Evolutionary conservation across 2,329 filamentous ascomycete genomes (phyloP).

Genomic region (Aureobasidium namibiae): DNA sequence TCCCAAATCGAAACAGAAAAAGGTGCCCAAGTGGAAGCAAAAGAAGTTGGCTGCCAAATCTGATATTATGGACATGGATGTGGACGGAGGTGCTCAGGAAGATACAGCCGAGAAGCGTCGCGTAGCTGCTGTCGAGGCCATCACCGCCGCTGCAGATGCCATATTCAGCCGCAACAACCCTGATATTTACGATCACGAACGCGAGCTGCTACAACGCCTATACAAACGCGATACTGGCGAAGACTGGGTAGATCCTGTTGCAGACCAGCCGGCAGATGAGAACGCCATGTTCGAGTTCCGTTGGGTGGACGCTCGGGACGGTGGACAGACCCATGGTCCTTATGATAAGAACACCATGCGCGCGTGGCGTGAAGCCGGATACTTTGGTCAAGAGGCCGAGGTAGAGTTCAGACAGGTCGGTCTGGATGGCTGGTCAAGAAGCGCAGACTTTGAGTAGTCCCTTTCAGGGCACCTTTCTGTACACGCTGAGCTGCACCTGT

Average conservation of each 20-base stretch:
- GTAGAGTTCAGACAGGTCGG: constrained; percentile 51
- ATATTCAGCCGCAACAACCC: constrained; percentile 73
- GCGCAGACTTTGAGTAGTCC: constrained; percentile 26
- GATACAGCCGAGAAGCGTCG: constrained; percentile 63
- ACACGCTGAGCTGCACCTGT: background rate
- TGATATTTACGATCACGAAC: constrained; percentile 86
- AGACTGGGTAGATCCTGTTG: constrained; percentile 55
- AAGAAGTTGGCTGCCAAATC: constrained; percentile 36
- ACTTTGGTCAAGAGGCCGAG: constrained; percentile 66
- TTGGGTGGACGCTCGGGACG: constrained; percentile 83
- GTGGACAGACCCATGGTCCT: constrained; percentile 70
- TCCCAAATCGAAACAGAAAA: constrained; percentile 45
- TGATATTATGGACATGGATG: constrained; percentile 63
- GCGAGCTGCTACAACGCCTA: constrained; percentile 74
- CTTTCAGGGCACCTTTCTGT: background rate
- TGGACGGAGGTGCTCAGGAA: constrained; percentile 33
- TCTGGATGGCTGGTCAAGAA: constrained; percentile 34
- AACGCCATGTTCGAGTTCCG: constrained; percentile 67
- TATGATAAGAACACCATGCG: constrained; percentile 81
- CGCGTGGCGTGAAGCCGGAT: constrained; percentile 84
- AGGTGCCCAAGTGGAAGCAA: constrained; percentile 51
- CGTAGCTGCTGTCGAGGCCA: constrained; percentile 65
- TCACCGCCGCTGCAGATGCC: constrained; percentile 85
- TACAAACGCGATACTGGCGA: constrained; percentile 82
- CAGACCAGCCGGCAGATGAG: constrained; percentile 14